Evolutionary conservation across 1,284 basidiomycete genomes (phyloP).

Genomic region (Rhodotorula glutinis): DNA sequence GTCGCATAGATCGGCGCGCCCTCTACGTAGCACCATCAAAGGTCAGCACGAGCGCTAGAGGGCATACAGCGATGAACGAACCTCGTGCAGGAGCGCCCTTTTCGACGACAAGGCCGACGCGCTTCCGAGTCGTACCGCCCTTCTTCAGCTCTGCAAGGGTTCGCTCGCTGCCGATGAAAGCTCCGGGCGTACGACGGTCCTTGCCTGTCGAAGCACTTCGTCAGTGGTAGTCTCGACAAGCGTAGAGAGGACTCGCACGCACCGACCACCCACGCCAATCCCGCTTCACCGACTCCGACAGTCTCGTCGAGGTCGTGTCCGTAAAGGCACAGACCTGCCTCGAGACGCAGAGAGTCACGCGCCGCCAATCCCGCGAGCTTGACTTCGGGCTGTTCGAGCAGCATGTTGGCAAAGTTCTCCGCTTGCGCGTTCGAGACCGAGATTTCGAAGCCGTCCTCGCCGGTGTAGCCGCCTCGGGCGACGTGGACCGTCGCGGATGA

Average conservation of each 20-base stretch:
- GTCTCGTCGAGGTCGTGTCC: conserved; percentile 88
- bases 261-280: conserved; percentile 89
- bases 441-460: conserved; percentile 97
- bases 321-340: conserved; percentile 98
- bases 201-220: conserved; percentile 58
- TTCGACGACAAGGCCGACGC: conserved; percentile 75
- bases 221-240: background rate
- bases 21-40: conserved; percentile 55
- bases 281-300: conserved; percentile 77
- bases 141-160: conserved; percentile 77
- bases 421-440: conserved; percentile 18
- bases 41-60: background rate
- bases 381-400: conserved; percentile 56
- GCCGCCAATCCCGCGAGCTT: conserved; percentile 88
- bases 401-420: conserved; percentile 25
- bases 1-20: conserved; percentile 70
- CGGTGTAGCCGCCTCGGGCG: conserved; percentile 95
- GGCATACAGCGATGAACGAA: conserved; percentile 7
- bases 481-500: conserved; percentile 69
- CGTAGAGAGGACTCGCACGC: conserved; percentile 40
- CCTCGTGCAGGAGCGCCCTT: conserved; percentile 78
- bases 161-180: conserved; percentile 80
- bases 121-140: conserved; percentile 65
- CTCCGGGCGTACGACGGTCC: conserved; percentile 61
- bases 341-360: conserved; percentile 85